phyloP scores from a whole-genome alignment of 2,329 filamentous ascomycete species.

The Macrophomina pseudophaseolina region DNA sequence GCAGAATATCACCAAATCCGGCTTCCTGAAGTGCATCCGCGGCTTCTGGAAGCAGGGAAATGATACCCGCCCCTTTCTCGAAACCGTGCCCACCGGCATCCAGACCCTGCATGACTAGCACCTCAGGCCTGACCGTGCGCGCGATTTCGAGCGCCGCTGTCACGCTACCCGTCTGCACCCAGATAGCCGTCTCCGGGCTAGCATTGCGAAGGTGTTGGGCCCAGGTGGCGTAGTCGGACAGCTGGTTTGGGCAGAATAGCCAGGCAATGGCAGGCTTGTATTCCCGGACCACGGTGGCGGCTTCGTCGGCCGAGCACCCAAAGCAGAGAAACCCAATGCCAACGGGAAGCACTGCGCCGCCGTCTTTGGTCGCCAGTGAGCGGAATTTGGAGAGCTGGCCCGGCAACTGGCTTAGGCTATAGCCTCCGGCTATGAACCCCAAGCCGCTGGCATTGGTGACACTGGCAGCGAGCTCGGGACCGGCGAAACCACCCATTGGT shows the following conservation, averaged over 20 bases:
- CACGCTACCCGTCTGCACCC: conserved; percentile 67
- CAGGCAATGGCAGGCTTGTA: conserved; percentile 66
- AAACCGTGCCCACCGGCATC: conserved; percentile 70
- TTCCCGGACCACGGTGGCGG: conserved; percentile 56
- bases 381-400: background rate
- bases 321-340: conserved; percentile 68
- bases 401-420: background rate
- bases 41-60: conserved; percentile 64
- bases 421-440: conserved; percentile 9
- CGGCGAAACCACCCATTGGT: conserved; percentile 15
- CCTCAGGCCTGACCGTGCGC: conserved; percentile 56
- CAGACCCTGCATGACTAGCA: conserved; percentile 65
- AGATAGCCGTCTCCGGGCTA: conserved; percentile 51
- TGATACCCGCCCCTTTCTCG: conserved; percentile 57
- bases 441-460: conserved; percentile 20
- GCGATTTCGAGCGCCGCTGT: conserved; percentile 57
- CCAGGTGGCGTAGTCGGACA: conserved; percentile 39
- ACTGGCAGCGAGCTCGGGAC: conserved; percentile 5
- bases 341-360: conserved; percentile 52
- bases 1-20: conserved; percentile 37
- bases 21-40: conserved; percentile 49
- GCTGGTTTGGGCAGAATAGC: conserved; percentile 66
- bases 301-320: conserved; percentile 49
- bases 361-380: background rate
- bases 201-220: conserved; percentile 37